Evolutionary conservation across 176 grass and related monocot species (phyloP), one percentile per base, ranked within the genome.

Genomic region (Canna indica): DNA sequence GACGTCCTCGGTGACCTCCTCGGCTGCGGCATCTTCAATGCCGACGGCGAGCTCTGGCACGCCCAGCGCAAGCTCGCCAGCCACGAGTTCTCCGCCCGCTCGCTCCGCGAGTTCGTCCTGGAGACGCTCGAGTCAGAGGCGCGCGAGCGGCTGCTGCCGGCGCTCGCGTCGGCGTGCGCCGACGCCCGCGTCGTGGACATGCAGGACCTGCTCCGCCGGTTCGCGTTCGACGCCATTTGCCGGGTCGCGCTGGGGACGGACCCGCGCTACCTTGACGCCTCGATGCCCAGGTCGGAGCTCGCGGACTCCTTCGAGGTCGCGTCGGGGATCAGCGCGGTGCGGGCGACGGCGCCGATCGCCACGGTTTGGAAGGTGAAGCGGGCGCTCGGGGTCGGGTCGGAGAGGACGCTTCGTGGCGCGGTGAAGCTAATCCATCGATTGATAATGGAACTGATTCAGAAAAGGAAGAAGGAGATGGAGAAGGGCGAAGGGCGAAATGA

Each of bases 1-100:
- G 87, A 84, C 60, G 71, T 96, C 39, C 91, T 96, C 54, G 91
- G 91, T 59, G 88, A 96, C 72, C 79, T 96, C 0, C 87, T 96
- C 5, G 91, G 91, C 11, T 53, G 52, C 8, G 91, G 91, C 22
- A 96, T 96, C 85, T 96, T 96, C 83, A 96, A 96, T 81, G 80
- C 85, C 28, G 91, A 96, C 83, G 85, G 91, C 73, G 80, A 85
- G 52, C 47, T 73, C 29, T 96, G 91, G 91, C 79, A 72, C 71
- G 64, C 70, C 9, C 91, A 96, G 85, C 70, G 88, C 25, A 96
- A 96, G 88, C 80, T 96, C 1, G 77, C 85, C 13, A 91, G 88
- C 85, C 91, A 88, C 67, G 91, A 96, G 76, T 96, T 96, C 83
- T 82, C 82, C 26, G 80, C 88, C 24, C 82, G 88, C 36, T 80